Evolutionary conservation across 2,329 filamentous ascomycete genomes (phyloP).

Genomic region (Exutisphaerella laricina): DNA sequence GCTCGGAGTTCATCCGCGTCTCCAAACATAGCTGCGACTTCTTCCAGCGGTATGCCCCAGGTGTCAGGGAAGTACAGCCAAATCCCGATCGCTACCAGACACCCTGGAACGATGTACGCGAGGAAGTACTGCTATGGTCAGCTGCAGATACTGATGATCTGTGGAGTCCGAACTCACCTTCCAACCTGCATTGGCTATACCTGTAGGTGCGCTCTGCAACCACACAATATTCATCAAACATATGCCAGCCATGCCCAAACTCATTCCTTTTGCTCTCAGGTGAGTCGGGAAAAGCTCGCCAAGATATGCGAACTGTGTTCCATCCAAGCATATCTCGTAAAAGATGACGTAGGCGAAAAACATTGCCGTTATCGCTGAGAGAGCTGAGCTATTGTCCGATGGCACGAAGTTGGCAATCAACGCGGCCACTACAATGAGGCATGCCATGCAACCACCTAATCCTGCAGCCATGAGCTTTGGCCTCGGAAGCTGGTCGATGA

Average conservation of each 20-base stretch:
- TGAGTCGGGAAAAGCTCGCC: constrained; percentile 17
- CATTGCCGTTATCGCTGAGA: constrained; percentile 8
- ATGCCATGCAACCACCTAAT: constrained; percentile 10
- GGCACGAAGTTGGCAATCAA: constrained; percentile 10
- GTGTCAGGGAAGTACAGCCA: constrained; percentile 8
- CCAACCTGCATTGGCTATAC: constrained; percentile 7
- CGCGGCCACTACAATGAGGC: constrained; percentile 12
- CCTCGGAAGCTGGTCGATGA: constrained; percentile 2
- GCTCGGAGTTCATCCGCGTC: not conserved
- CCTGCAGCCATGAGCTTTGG: constrained; percentile 3
- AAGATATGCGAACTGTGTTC: constrained; percentile 11
- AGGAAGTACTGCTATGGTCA: constrained; percentile 4
- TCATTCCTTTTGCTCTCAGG: constrained; percentile 21
- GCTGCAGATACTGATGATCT: not conserved
- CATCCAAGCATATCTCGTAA: constrained; percentile 9
- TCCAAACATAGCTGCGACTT: constrained; percentile 8
- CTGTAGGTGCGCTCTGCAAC: constrained; percentile 3
- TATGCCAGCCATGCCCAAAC: constrained; percentile 3
- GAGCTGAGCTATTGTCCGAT: constrained; percentile 6
- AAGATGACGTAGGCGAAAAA: constrained; percentile 12
- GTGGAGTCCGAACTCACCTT: constrained; percentile 3
- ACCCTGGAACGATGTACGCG: constrained; percentile 5
- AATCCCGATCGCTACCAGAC: constrained; percentile 4
- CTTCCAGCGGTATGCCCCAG: constrained; percentile 6
- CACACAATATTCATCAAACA: constrained; percentile 7